Evolutionary conservation across 257 asterid genomes (phyloP), one percentile per base, ranked within the genome.

Genomic region (Striga asiatica): DNA sequence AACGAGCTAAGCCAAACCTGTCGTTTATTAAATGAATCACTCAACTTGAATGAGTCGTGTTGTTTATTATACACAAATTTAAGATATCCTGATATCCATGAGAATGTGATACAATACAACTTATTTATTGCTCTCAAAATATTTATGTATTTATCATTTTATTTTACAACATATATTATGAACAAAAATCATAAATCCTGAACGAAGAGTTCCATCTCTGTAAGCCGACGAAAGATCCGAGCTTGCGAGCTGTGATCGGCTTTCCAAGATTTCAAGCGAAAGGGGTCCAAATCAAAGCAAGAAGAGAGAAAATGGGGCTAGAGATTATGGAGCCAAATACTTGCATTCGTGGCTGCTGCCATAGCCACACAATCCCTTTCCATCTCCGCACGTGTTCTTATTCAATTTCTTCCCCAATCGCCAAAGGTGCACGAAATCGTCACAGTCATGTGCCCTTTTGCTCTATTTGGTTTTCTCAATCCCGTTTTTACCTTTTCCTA

Each of bases 311-410:
- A 42, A 87, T 83, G 97, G 89, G 37, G 24, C 32, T 76, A 61
- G 81, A 76, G 56, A 77, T 82, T 8, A 37, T 66, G 73, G 89
- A 87, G 48, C 88, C 93, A 17, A 91, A 82, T 72, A 75, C 77
- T 43, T 91, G 98, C 69, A 50, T 87, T 54, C 79, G 98, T 16
- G 97, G 98, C 2, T 87, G 98, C 57, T 91, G 98, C 81, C 79
- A 48, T 51, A 91, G 95, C 87, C 72, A 60, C 55, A 77, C 78
- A 23, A 82, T 91, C 77, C 98, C 97, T 74, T 84, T 91, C 65
- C 85, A 72, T 65, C 97, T 87, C 56, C 74, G 39, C 34, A 81
- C 89, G 61, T 76, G 88, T 56, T 66, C 79, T n/a, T 84, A 78
- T 61, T 77, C 97, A 49, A 71, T 91, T 48, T 70, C 78, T 43